Evolutionary conservation across 805 yeast species (phyloP), one percentile per base, ranked within the genome.

Genomic region (Hanseniaspora lachancei): DNA sequence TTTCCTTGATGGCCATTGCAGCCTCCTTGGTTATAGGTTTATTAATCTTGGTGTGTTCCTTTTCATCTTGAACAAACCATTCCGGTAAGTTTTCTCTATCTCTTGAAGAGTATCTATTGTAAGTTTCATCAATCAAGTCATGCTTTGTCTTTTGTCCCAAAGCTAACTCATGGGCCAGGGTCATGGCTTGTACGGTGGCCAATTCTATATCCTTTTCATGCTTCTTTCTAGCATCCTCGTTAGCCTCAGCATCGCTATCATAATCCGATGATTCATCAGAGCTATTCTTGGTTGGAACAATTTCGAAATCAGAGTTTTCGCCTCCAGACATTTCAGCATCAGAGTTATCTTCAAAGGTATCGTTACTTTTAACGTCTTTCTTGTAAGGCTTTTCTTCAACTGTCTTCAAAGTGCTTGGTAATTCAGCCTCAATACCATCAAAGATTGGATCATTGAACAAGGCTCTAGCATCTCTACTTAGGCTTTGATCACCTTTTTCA

Each of bases 61-160:
- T 80, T 68, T 93, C 99, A 61, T 93, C 98, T 62, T 93, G 97
- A 44, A 86, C 57, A 66, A 93, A 93, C 99, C 99, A 93, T n/a
- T 81, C 89, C 0, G 99, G 99, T 55, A 93, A 74, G 15, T 89
- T 88, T 32, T 89, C 97, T 46, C 73, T 75, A 63, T 93, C 97
- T 62, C 97, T 78, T 77, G 93, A 91, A 2, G 97, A 81, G 62
- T 88, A 86, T 68, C 87, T 82, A 69, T 91, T 88, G 70, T 85
- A 86, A 42, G 96, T 96, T 63, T 93, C 97, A 64, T 89, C 88
- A n/a, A 87, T 73, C 57, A 91, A 73, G 64, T 89, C 95, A 62
- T 86, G 83, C 66, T 84, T 89, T 50, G 82, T 79, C 73, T 76
- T 85, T 64, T 87, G 89, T 10, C 96, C 96, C 27, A 88, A 69